Evolutionary conservation across 1,139 yeast genomes (phyloP), one percentile per base, ranked within the genome.

Genomic region (Saccharomyces uvarum): DNA sequence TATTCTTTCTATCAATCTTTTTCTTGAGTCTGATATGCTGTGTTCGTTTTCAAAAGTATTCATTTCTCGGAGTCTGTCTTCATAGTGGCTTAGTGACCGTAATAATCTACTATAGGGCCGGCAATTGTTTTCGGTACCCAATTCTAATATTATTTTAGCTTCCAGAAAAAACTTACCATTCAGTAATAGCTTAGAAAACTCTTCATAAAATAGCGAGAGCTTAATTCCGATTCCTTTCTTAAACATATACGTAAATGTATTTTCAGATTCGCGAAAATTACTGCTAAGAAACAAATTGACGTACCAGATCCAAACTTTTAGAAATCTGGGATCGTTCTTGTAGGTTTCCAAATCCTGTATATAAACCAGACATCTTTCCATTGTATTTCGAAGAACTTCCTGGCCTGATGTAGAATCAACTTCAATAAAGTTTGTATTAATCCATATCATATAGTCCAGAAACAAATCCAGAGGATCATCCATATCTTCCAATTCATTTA

Each of bases 401-500:
- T 90, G 85, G 47, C 84, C 86, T 2, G 77, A 74, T 8, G 80
- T 79, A 24, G 78, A 75, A 0, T 90, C 93, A 0, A 95, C 96
- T 48, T 83, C 83, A 0, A 95, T 91, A 61, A 72, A 86, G 47
- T 77, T 78, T 49, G 77, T 77, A 54, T 80, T 82, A 6, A 82
- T 81, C 96, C 97, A 91, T 14, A 75, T 70, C 14, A 91, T 76
- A 61, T 88, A 90, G 21, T 84, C 84, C 24, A 88, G 63, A 69
- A 79, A 89, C 0, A 82, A 80, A 56, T 86, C 88, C 29, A 90
- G 70, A 0, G 97, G 97, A 65, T 91, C 97, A 70, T 90, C 97
- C 47, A 82, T 68, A 27, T 84, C 86, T 1, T 80, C 84, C 1
- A 80, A 61, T 0, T 77, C 74, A 16, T 64, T 66, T 21, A 85